phyloP scores from a whole-genome alignment of 768 basidiomycete genomes.

The Peribolospora baueri region DNA sequence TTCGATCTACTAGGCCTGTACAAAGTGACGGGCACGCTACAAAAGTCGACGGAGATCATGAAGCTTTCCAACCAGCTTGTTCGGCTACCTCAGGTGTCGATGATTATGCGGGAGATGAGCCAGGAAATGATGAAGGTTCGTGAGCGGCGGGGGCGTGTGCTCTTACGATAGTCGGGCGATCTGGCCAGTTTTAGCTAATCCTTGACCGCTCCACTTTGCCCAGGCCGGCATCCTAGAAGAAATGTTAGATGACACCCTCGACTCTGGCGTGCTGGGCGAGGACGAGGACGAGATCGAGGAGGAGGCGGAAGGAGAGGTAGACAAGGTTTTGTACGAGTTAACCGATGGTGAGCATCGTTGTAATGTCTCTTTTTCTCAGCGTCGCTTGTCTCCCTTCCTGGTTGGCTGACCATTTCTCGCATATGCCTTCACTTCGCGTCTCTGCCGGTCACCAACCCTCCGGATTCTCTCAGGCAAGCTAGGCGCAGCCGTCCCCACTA shows the following conservation, averaged over 20 bases:
- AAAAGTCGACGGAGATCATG: conserved; percentile 98
- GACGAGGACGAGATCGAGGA: conserved; percentile 88
- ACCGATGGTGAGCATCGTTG: conserved; percentile 53
- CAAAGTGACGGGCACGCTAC: conserved; percentile 91
- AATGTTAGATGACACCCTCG: conserved; percentile 83
- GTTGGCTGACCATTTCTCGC: too few relatives aligned
- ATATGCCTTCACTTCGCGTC: too few relatives aligned
- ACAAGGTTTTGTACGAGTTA: conserved; percentile 81
- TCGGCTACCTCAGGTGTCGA: conserved; percentile 74
- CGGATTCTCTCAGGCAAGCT: conserved; percentile 8
- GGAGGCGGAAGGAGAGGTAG: conserved; percentile 91
- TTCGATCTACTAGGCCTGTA: conserved; percentile 41
- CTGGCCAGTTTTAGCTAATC: not conserved
- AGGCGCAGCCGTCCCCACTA: conserved; percentile 6
- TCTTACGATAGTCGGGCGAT: not conserved
- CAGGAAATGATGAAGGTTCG: conserved; percentile 97
- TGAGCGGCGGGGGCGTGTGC: not conserved
- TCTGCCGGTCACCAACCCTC: too few relatives aligned
- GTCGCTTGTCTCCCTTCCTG: too few relatives aligned
- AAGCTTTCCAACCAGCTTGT: conserved; percentile 81
- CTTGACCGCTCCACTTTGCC: not conserved
- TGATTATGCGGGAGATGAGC: conserved; percentile 87
- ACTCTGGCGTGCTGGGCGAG: conserved; percentile 32
- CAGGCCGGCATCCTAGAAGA: conserved; percentile 95
- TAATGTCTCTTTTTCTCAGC: too few relatives aligned